These are phyloP conservation scores for Zygosaccharomyces pseudobailii DNA, from an alignment of 1,139 yeast genomes.

Conservation along the genomic window DNA sequence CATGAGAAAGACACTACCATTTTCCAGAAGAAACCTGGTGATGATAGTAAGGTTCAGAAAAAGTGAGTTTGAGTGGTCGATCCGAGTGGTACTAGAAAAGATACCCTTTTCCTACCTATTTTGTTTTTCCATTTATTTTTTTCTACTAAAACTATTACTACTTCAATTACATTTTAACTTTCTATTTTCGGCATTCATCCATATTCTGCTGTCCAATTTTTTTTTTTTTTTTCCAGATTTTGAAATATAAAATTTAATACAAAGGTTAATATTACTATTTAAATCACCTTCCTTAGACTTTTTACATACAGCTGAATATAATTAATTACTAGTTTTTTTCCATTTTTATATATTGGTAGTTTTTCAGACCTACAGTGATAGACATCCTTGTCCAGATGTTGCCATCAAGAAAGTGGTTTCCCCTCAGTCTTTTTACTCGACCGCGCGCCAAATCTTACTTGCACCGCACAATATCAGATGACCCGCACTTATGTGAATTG, in stretches of 20 bases:
- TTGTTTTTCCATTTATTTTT: slow-evolving; percentile 1
- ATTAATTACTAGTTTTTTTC: too few species aligned
- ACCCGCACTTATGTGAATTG: background rate
- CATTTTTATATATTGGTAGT: too few species aligned
- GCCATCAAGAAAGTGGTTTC: background rate
- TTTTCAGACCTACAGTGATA: too few species aligned
- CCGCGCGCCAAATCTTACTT: background rate
- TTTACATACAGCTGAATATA: too few species aligned
- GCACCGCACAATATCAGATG: background rate
- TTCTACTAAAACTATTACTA: background rate
- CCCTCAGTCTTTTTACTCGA: background rate
- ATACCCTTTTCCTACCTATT: slow-evolving; percentile 1
- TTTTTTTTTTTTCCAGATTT: background rate
- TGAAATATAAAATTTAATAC: background rate
- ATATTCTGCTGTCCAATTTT: background rate
- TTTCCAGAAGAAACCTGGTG: slow-evolving; percentile 20
- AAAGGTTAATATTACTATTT: background rate
- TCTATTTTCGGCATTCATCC: background rate
- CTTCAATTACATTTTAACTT: background rate
- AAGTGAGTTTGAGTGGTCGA: slow-evolving; percentile 1
- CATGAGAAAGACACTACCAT: slow-evolving; percentile 41
- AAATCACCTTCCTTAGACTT: too few species aligned
- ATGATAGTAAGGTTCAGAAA: slow-evolving; percentile 26
- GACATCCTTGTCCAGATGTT: background rate
- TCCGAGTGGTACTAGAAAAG: background rate